Base-by-base conservation (phyloP, 345 rosid species). In the Aethionema arabicum region DNA sequence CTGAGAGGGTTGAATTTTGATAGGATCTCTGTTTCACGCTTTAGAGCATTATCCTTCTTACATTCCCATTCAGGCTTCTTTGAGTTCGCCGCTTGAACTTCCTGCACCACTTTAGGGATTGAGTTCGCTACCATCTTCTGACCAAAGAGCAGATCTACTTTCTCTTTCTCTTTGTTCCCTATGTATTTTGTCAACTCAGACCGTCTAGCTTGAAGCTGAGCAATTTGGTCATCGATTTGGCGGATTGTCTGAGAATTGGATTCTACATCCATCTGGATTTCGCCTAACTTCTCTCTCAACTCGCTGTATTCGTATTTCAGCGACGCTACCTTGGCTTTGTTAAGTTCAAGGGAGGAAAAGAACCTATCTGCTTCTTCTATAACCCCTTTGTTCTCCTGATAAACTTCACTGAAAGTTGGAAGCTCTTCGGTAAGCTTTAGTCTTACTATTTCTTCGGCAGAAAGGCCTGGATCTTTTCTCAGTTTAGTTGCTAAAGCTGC, bases 391-490 rank as follows among this genome's bases (percentile, higher is more conserved):
- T 80, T 80, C 79, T 82, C 85, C 0, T 76, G 70, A 41, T 65
- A 85, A 15, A 76, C 86, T 75, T 80, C 79, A 9, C 87, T 76
- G 38, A 79, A 81, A 15, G 68, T 59, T 31, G 91, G 84, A 39
- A 87, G 78, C 74, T 84, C 87, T 69, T 85, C 87, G 0, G 85
- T 79, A 72, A 82, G 69, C 67, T 82, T 85, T 68, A 83, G 32
- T 74, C 81, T 88, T 51, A 83, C 84, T 38, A 83, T 81, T 68
- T 85, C 84, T 38, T 82, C 92, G 3, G 85, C 87, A 13, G 67
- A 66, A 21, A 87, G 70, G 51, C 39, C 50, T 54, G 87, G 90
- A 76, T 83, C 85, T 59, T 65, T 83, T 45, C 61, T 70, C 38
- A 88, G 72, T 56, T 79, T 82, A n/a, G 83, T 73, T 4, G 88